Evolutionary conservation across 805 yeast genomes (phyloP), one percentile per base, ranked within the genome.

Genomic region (Kodamaea restingae): DNA sequence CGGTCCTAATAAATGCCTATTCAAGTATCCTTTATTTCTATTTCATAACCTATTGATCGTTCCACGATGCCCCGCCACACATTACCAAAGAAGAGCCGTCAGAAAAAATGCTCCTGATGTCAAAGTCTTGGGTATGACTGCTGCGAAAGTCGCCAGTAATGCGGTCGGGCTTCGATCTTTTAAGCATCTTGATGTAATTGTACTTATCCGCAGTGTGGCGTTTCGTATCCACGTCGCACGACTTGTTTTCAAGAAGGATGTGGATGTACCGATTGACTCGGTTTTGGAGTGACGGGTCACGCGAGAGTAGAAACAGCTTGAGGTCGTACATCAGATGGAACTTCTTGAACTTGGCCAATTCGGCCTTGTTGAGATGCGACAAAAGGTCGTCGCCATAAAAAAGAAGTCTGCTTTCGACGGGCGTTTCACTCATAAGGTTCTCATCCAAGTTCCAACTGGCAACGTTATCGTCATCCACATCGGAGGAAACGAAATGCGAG

Each of bases 391-490:
- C 64, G 1, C 66, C 66, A 41, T 61, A 60, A 39, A 61, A 61
- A 26, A 45, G 46, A 45, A 37, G 22, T 28, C 32, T 30, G 15
- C 25, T 4, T 12, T 4, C 24, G 11, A 22, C 35, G 10, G 32
- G 26, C 15, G 18, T n/a, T 21, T 31, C 35, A 17, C 33, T 41
- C 41, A 41, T 46, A 22, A 46, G 32, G 41, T 53, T 47, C 35
- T 60, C 65, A 35, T 62, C 67, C 32, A 64, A 45, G 40, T 64
- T 60, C 67, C 67, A 63, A 30, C 60, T 54, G 12, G 70, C 70
- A 4, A 57, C 51, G 44, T 64, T 63, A 39, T 63, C 70, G 41
- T 59, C 63, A 7, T 58, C 47, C 9, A 58, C 29, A 12, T 42
- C 48, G 7, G 41, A 35, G 15, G 41, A 30, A 8, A 35, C 30